phyloP scores from a whole-genome alignment of 202 grass and related monocot genomes.

The Schoenoplectus tabernaemontani region DNA sequence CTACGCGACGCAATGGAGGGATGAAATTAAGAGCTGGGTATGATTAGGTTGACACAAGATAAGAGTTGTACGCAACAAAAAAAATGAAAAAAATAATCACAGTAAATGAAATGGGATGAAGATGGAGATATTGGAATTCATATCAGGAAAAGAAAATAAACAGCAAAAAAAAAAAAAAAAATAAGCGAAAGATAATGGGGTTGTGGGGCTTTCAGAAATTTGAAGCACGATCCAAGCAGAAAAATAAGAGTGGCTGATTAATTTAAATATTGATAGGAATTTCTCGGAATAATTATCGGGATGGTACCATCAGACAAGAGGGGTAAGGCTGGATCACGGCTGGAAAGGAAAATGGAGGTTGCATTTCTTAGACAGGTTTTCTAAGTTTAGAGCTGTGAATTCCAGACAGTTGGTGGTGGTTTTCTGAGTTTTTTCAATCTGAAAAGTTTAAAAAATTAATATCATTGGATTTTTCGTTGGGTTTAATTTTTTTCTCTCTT shows the following conservation, averaged over 20 bases:
- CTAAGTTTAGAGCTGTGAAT: conserved; percentile 27
- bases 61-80: background rate
- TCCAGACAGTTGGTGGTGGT: background rate
- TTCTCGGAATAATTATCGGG: background rate
- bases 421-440: background rate
- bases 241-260: background rate
- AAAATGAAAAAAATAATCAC: background rate
- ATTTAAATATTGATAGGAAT: conserved; percentile 5
- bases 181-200: background rate
- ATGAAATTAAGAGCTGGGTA: conserved; percentile 11
- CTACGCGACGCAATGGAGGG: background rate
- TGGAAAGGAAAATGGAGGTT: conserved; percentile 24
- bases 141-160: background rate
- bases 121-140: background rate
- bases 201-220: background rate
- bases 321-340: conserved; percentile 15
- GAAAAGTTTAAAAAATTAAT: background rate
- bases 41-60: conserved; percentile 23
- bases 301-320: background rate
- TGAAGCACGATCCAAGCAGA: background rate
- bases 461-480: background rate
- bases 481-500: background rate
- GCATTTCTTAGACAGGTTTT: conserved; percentile 17
- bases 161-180: background rate
- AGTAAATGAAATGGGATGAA: background rate